Percentiles rank a stretch among this genome's conserved stretches.
phyloP scores from a whole-genome alignment of 495 filamentous ascomycete genomes.

The Aspergillus leporis region DNA sequence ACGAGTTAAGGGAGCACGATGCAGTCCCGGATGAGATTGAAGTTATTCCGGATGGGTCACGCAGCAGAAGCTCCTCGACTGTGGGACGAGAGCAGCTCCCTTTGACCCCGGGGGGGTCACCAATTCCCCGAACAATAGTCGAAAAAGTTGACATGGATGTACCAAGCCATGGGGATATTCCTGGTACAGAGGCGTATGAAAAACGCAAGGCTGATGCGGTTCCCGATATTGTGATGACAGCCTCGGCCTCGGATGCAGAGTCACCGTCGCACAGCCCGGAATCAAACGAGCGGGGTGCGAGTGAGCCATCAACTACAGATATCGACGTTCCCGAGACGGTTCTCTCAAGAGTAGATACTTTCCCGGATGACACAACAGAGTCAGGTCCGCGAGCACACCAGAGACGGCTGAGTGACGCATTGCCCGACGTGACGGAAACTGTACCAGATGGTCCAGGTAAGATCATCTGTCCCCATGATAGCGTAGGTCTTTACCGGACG shows the following conservation, averaged over 20 bases:
- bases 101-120: constrained; percentile 53
- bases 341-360: constrained; percentile 44
- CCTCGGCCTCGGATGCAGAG: constrained; percentile 27
- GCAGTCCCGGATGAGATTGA: constrained; percentile 67
- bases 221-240: constrained; percentile 65
- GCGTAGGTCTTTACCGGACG: constrained; percentile 42
- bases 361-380: constrained; percentile 34
- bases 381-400: constrained; percentile 42
- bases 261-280: constrained; percentile 22
- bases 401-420: constrained; percentile 45
- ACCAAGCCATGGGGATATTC: constrained; percentile 82
- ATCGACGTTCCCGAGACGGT: constrained; percentile 47
- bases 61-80: constrained; percentile 47
- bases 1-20: constrained; percentile 57
- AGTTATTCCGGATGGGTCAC: constrained; percentile 56
- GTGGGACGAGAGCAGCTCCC: constrained; percentile 39
- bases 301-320: constrained; percentile 18
- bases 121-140: constrained; percentile 80
- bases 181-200: constrained; percentile 77
- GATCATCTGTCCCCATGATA: constrained; percentile 31
- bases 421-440: constrained; percentile 50
- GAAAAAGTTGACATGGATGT: constrained; percentile 70
- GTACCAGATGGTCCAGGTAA: constrained; percentile 50
- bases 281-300: constrained; percentile 10
- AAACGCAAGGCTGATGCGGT: constrained; percentile 78